Evolutionary conservation across 2,329 filamentous ascomycete species (phyloP).

Genomic region (Botrytis paeoniae): DNA sequence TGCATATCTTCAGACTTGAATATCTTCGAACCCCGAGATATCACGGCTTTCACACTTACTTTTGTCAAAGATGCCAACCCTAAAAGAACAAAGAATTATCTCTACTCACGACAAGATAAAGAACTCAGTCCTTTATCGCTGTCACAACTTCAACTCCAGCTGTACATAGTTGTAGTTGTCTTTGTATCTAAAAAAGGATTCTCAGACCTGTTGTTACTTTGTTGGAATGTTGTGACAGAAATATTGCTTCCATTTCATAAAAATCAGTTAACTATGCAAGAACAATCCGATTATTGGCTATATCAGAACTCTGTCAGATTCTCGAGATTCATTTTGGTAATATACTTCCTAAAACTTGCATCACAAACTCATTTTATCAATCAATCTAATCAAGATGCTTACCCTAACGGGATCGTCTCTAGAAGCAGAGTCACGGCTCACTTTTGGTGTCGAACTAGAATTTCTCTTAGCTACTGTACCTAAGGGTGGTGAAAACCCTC

Average conservation of each 20-base stretch:
- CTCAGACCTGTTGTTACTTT: neutral
- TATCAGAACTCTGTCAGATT: neutral
- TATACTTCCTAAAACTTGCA: fast-evolving
- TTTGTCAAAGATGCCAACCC: neutral
- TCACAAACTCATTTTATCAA: neutral
- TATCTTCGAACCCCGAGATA: neutral
- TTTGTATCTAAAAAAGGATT: neutral
- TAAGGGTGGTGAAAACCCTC: neutral
- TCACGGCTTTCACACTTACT: neutral
- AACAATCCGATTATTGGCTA: neutral
- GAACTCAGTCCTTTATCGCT: neutral
- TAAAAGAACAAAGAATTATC: neutral
- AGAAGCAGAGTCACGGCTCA: neutral
- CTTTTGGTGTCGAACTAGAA: constrained; percentile 14
- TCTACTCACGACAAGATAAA: neutral
- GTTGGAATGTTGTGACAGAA: neutral
- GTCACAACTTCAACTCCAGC: neutral
- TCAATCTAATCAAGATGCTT: neutral
- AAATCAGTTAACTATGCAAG: neutral
- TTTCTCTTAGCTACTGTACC: neutral
- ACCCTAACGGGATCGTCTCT: neutral
- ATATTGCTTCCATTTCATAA: neutral
- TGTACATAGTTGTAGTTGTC: neutral
- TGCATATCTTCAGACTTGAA: neutral
- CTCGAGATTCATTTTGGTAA: no score